phyloP scores from a whole-genome alignment of 768 basidiomycete species.

The Paxillus involutus region DNA sequence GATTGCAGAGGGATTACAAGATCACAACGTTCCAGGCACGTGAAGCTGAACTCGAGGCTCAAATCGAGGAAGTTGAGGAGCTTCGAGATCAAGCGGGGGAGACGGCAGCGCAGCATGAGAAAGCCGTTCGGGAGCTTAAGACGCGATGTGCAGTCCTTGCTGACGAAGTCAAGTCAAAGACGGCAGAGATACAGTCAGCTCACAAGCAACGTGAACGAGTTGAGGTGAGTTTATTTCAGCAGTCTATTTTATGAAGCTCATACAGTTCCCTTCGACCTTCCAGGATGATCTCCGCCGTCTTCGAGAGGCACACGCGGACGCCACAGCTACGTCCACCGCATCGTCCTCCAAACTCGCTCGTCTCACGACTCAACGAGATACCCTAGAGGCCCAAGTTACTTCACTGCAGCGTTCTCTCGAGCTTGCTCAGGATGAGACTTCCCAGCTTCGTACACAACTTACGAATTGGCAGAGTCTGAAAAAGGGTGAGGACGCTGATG shows the following conservation, averaged over 20 bases:
- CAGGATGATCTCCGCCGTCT: conserved; percentile 44
- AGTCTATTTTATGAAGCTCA: not conserved
- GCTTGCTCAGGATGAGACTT: conserved; percentile 55
- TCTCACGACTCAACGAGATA: conserved; percentile 55
- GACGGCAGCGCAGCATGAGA: conserved; percentile 21
- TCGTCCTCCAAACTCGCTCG: conserved; percentile 56
- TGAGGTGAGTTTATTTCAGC: conserved; percentile 37
- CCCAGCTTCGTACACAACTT: conserved; percentile 60
- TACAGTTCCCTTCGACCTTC: not conserved
- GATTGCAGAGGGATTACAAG: conserved; percentile 63
- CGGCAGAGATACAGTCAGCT: conserved; percentile 38
- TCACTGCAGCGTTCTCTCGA: conserved; percentile 58
- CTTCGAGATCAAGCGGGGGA: conserved; percentile 33
- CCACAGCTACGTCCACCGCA: conserved; percentile 47
- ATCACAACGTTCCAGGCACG: conserved; percentile 66
- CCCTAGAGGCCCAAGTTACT: conserved; percentile 47
- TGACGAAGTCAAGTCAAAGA: conserved; percentile 39
- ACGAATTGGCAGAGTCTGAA: conserved; percentile 70
- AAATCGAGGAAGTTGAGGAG: conserved; percentile 53
- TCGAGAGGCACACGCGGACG: conserved; percentile 49
- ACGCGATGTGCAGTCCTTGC: conserved; percentile 34
- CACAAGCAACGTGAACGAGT: conserved; percentile 44
- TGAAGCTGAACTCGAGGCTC: conserved; percentile 59
- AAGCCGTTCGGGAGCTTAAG: conserved; percentile 26
- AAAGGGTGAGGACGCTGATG: conserved; percentile 58